Base-by-base conservation (phyloP, 208 protist species). In the Leishmania guyanensis region DNA sequence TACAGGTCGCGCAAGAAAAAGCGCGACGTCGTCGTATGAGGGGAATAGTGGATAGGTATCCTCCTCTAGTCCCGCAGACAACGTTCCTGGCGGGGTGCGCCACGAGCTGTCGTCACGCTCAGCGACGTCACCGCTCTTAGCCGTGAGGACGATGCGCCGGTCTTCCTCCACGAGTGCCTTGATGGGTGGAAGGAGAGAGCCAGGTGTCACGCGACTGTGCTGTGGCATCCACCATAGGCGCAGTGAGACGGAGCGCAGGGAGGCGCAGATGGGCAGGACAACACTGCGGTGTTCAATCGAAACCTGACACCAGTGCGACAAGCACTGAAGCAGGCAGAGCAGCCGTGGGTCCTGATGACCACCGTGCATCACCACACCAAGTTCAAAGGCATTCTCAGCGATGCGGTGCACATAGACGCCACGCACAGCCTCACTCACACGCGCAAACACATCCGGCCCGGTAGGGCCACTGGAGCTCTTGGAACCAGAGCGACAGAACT, bases 201-300 rank as follows among this genome's bases (percentile, higher is more conserved):
- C 69, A 22, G 93, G 91, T 53, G 79, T 88, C 43, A 96, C 86
- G 53, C 93, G 89, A 3, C 70, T 58, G 10, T 64, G 69, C 36
- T 88, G 82, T 33, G 91, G 91, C 29, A 84, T 83, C 93, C 93
- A 96, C 90, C 90, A 91, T 46, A 94, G 16, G 26, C 84, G 78
- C 33, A 96, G 66, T 62, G 80, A 83, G 71, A 84, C 82, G 5
- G 70, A 26, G 48, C 93, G 93, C 36, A 90, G 84, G 10, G 80
- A 78, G 0, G 85, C 84, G 48, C 91, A 85, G 80, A 96, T 80
- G 39, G 91, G 89, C 48, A 96, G 74, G 62, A 66, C 54, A 22
- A 79, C 76, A 51, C 84, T 65, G 22, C 46, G 17, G n/a, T 65
- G 20, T 9, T 66, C 66, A 60, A 22, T 74, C n/a, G 39, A 89